Evolutionary conservation across 768 basidiomycete species (phyloP).

Genomic region (Serendipita sp.): DNA sequence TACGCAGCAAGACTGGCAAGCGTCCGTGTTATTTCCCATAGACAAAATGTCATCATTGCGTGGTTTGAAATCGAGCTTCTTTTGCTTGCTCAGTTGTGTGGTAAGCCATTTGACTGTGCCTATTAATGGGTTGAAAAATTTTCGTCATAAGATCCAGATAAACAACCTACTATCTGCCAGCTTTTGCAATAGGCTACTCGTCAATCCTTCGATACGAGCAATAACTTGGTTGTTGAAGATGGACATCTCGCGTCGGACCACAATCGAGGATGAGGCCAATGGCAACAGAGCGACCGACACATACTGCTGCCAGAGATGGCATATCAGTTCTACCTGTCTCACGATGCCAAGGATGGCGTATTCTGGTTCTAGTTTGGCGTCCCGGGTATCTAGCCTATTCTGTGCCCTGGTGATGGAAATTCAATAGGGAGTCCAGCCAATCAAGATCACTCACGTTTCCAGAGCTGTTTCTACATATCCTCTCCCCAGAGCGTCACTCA

Average conservation of each 20-base stretch:
- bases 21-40: slow-evolving; percentile 87
- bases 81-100: slow-evolving; percentile 72
- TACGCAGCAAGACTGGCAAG: slow-evolving; percentile 76
- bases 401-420: slow-evolving; percentile 35
- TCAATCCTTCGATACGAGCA: slow-evolving; percentile 67
- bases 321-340: slow-evolving; percentile 65
- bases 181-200: slow-evolving; percentile 66
- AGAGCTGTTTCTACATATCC: slow-evolving; percentile 84
- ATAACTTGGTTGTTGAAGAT: slow-evolving; percentile 82
- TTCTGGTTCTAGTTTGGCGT: slow-evolving; percentile 67
- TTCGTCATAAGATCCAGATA: neutral
- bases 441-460: slow-evolving; percentile 61
- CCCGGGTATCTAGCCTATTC: slow-evolving; percentile 52
- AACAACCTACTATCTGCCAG: slow-evolving; percentile 56
- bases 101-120: slow-evolving; percentile 63
- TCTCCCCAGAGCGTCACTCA: slow-evolving; percentile 72
- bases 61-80: slow-evolving; percentile 93
- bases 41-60: slow-evolving; percentile 92
- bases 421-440: neutral
- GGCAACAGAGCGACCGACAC: slow-evolving; percentile 81
- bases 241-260: slow-evolving; percentile 80
- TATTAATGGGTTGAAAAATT: slow-evolving; percentile 18
- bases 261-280: slow-evolving; percentile 69
- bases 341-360: slow-evolving; percentile 52
- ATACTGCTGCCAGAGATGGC: slow-evolving; percentile 96